These are phyloP conservation scores for Vaccinium corymbosum DNA, from an alignment of 148 eudicot genomes.

Conservation along the genomic window DNA sequence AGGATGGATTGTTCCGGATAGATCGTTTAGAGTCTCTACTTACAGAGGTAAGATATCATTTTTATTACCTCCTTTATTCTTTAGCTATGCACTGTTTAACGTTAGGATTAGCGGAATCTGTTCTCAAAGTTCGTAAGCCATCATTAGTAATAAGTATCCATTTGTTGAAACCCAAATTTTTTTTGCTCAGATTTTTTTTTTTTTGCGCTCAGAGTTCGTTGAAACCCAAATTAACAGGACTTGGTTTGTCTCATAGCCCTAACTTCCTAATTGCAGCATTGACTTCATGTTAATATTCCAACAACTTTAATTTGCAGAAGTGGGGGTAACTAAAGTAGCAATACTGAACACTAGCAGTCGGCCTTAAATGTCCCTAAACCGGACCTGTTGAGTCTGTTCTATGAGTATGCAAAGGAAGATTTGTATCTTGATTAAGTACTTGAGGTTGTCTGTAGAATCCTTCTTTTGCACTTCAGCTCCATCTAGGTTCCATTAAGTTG, in stretches of 20 bases:
- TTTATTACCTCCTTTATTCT: constrained; percentile 12
- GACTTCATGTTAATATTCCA: neutral
- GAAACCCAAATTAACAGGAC: neutral
- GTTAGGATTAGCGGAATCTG: neutral
- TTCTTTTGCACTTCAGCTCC: neutral
- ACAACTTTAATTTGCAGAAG: neutral
- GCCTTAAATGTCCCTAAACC: neutral
- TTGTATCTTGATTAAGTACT: neutral
- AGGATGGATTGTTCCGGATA: constrained; percentile 86
- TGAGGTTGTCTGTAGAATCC: neutral
- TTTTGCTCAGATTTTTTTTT: too few relatives aligned
- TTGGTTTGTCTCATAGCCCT: neutral
- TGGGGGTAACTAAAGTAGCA: neutral
- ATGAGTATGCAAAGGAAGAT: neutral
- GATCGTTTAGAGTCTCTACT: constrained; percentile 87
- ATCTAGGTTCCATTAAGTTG: neutral
- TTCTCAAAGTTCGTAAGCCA: neutral
- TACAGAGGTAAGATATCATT: constrained; percentile 57
- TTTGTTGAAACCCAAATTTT: neutral
- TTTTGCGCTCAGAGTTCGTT: neutral
- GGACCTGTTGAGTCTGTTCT: neutral
- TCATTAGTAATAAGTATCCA: neutral
- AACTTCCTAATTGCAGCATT: neutral
- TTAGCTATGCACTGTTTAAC: neutral
- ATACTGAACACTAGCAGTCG: neutral